Conservation (phyloP, 2,329 filamentous ascomycete genomes). For the Coniochaeta sp. region DNA sequence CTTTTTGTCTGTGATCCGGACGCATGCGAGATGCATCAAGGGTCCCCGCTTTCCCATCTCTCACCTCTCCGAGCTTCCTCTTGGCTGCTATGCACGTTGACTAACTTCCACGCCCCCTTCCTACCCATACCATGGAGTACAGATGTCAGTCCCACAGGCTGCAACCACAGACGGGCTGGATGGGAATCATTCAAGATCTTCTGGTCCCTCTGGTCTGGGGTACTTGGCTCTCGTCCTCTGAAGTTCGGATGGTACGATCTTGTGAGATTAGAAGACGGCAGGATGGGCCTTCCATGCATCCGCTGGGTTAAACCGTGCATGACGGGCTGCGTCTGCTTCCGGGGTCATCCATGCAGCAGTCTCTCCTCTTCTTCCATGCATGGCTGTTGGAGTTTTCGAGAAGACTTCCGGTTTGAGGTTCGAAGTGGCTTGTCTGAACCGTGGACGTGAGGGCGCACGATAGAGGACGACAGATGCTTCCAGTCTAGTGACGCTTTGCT, state of each 20-base stretch:
- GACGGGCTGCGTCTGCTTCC: not conserved
- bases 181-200: not conserved
- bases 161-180: not conserved
- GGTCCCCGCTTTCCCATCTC: not conserved
- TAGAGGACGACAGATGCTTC: not conserved
- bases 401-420: conserved; percentile 1
- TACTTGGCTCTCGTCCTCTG: not conserved
- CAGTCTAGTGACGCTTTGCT: not conserved
- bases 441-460: not conserved
- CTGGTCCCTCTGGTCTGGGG: not conserved
- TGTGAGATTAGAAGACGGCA: not conserved
- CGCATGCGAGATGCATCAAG: not conserved
- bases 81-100: not conserved
- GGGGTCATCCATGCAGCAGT: not conserved
- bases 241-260: not conserved
- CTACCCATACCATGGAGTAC: not conserved
- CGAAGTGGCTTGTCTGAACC: not conserved
- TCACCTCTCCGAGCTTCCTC: not conserved
- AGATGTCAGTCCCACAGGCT: not conserved
- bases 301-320: not conserved
- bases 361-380: not conserved
- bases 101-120: not conserved
- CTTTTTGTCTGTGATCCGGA: not conserved
- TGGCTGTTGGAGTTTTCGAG: not conserved
- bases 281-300: not conserved